Percentiles rank a stretch among this genome's conserved stretches.
Evolutionary conservation across 2,329 filamentous ascomycete genomes (phyloP).

Genomic region (Chaetomium olivaceum): DNA sequence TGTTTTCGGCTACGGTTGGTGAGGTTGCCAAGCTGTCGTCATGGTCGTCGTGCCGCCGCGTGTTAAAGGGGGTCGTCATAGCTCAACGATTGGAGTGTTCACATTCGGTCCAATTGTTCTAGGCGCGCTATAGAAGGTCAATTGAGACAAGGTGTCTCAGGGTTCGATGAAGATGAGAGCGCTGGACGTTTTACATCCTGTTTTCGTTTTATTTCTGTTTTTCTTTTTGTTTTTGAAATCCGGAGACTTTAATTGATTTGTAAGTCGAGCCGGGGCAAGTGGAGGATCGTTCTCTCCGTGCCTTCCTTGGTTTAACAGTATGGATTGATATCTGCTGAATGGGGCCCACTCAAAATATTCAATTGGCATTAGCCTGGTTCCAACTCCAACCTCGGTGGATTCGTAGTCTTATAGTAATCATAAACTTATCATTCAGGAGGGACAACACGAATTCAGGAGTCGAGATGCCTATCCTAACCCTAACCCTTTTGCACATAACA

Average conservation of each 20-base stretch:
- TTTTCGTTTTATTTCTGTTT: background rate
- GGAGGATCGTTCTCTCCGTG: background rate
- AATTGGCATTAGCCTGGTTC: background rate
- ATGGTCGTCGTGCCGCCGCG: constrained; percentile 10
- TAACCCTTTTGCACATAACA: background rate
- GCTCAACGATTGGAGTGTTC: background rate
- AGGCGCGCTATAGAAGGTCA: background rate
- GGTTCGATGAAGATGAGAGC: background rate
- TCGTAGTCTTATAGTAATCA: background rate
- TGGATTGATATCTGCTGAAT: background rate
- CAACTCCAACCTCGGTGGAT: background rate
- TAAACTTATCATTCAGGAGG: background rate
- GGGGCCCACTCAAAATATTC: background rate
- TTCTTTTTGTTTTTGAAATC: background rate
- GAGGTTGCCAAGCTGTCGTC: constrained; percentile 27
- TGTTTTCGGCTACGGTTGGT: constrained; percentile 33
- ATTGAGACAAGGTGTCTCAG: background rate
- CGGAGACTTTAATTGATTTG: constrained; percentile 24
- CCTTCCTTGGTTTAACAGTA: background rate
- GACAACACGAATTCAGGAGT: background rate
- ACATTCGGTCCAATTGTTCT: background rate
- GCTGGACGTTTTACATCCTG: background rate
- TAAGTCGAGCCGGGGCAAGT: constrained; percentile 14
- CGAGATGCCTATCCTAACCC: background rate
- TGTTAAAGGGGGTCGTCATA: constrained; percentile 6